phyloP scores from a whole-genome alignment of 225 moss, liverwort and hornwort species.

The Rhytidiadelphus loreus region DNA sequence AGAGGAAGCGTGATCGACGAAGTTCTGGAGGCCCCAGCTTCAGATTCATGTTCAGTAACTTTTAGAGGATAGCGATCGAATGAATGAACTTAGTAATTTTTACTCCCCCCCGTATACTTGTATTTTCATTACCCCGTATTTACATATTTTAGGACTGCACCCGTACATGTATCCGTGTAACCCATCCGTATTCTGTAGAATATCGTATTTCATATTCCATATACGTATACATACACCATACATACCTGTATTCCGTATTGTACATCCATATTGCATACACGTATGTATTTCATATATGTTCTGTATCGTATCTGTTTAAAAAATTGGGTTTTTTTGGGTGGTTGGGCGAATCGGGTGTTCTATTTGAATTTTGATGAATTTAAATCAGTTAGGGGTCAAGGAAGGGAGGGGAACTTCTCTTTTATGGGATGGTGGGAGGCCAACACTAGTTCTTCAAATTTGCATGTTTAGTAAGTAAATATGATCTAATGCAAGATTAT shows the following conservation, averaged over 20 bases:
- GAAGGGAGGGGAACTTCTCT: not conserved
- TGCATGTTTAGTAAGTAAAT: not conserved
- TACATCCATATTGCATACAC: accelerated
- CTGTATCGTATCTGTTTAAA: too few relatives aligned
- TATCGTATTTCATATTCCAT: accelerated
- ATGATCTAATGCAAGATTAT: accelerated
- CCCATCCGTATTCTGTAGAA: not conserved
- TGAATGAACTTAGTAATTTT: not conserved
- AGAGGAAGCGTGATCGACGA: not conserved
- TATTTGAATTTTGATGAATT: not conserved
- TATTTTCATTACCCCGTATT: not conserved
- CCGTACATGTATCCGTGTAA: too few relatives aligned
- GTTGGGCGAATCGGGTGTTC: too few relatives aligned
- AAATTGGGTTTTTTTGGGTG: too few relatives aligned
- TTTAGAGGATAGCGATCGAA: not conserved
- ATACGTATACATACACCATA: accelerated
- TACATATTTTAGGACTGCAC: too few relatives aligned
- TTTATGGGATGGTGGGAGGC: too few relatives aligned
- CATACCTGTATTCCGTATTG: accelerated
- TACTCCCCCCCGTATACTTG: accelerated
- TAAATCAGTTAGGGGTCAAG: not conserved
- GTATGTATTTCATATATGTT: accelerated
- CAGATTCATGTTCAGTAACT: not conserved
- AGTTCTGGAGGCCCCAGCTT: not conserved
- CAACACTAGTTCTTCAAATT: not conserved